Evolutionary conservation across 148 eudicot genomes (phyloP).

Genomic region (Rhododendron simsii): DNA sequence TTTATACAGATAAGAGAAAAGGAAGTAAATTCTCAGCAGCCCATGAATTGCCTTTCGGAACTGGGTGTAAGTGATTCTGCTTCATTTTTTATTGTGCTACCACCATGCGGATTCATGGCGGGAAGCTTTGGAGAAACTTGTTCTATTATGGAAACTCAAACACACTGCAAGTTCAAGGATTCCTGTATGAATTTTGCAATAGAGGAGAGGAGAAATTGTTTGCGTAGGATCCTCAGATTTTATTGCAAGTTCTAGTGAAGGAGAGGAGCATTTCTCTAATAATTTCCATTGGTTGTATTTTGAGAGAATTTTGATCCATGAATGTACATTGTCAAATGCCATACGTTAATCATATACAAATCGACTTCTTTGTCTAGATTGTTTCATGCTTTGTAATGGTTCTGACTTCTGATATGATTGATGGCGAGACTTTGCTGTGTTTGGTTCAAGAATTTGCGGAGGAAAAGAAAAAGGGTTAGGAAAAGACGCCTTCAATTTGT

Average conservation of each 20-base stretch:
- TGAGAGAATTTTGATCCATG: background rate
- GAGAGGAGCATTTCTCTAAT: background rate
- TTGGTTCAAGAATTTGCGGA: too few species aligned
- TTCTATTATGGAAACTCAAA: background rate
- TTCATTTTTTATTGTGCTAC: background rate
- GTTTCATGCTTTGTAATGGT: background rate
- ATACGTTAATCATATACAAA: background rate
- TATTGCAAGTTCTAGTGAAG: background rate
- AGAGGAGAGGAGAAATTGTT: background rate
- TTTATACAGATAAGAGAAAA: background rate
- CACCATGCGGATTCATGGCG: background rate
- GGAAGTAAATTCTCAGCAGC: slow-evolving; percentile 4
- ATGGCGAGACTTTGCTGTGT: background rate
- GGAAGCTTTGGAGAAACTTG: background rate
- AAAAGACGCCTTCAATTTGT: too few species aligned
- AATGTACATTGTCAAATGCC: background rate
- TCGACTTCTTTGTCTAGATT: background rate
- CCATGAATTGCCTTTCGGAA: background rate
- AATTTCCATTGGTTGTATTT: slow-evolving; percentile 8
- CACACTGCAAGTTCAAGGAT: background rate
- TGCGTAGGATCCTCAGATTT: background rate
- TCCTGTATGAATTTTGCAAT: background rate
- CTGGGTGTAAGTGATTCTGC: background rate
- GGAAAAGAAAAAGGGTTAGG: too few species aligned
- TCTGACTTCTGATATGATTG: background rate